Base-by-base conservation (phyloP, 2,329 filamentous ascomycete species). In the Juglanconis juglandina region DNA sequence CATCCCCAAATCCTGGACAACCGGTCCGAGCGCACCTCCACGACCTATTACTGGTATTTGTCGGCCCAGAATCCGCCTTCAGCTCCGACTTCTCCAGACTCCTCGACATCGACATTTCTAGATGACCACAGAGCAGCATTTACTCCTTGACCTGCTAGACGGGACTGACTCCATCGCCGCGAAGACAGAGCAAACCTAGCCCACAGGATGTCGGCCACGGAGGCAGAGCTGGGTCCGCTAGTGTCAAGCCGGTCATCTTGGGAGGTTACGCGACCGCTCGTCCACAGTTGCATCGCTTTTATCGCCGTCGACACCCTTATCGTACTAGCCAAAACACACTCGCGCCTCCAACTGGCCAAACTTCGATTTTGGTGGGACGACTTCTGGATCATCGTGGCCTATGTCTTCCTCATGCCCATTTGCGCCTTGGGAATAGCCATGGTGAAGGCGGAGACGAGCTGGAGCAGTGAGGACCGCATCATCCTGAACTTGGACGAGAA, bases 361-460 rank as follows among this genome's bases (percentile, higher is more conserved):
- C 17, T 62, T 10, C 49, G 42, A 5, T 62, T 62, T 30, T 62
- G 60, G 60, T 62, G 60, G 60, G 60, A 62, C 24, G 60, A 62
- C 44, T 62, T 62, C 24, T 62, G 60, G 60, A 60, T 62, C 34
- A 44, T 62, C 33, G 42, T 53, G 42, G 60, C 48, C 35, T 62
- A 56, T 11, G 9, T 30, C 7, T n/a, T 60, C 17, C 44, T 62
- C n/a, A 56, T 62, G 42, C 60, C 60, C 4, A 56, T 62, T 39
- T 62, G 60, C 34, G 57, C 30, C 33, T 52, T 62, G 32, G 60
- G 57, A 1, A 32, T 62, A n/a, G 48, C 34, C 5, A 60, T 62
- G 60, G 53, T 34, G 13, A 24, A 53, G 10, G 49, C 60, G 7
- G 60, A 62, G 17, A 41, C 47, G 10, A n/a, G 35, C 32, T 62